Evolutionary conservation across 106 monocot species (phyloP).

Genomic region (Allium cepa): DNA sequence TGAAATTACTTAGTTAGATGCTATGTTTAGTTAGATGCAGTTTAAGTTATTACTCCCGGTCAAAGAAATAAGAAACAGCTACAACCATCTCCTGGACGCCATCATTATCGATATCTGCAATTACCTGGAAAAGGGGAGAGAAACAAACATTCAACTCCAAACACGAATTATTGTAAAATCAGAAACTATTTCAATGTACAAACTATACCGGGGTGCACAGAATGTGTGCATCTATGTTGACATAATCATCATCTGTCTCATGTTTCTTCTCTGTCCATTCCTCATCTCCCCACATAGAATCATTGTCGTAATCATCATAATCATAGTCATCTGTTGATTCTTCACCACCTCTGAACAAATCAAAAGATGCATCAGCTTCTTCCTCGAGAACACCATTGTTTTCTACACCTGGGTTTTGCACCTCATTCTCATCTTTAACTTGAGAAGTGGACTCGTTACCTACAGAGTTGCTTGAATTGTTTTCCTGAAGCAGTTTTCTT

Average conservation of each 20-base stretch:
- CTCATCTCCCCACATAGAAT: constrained; percentile 96
- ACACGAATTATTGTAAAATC: too few relatives aligned
- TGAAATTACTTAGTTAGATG: too few relatives aligned
- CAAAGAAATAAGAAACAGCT: constrained; percentile 95
- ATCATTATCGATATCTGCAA: constrained; percentile 97
- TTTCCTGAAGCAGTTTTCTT: constrained; percentile 71
- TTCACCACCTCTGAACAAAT: constrained; percentile 69
- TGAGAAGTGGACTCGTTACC: constrained; percentile 26
- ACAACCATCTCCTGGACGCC: constrained; percentile 94
- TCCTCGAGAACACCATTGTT: constrained; percentile 58
- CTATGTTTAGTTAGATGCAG: too few relatives aligned
- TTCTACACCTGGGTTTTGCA: constrained; percentile 38
- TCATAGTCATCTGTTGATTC: constrained; percentile 91
- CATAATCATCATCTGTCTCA: constrained; percentile 83
- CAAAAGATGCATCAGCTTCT: constrained; percentile 87
- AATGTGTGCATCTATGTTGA: constrained; percentile 88
- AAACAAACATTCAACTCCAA: too few relatives aligned
- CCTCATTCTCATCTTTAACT: background rate
- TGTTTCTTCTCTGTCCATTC: constrained; percentile 73
- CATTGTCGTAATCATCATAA: constrained; percentile 95
- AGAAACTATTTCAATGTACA: background rate
- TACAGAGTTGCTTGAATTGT: constrained; percentile 13
- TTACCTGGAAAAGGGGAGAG: constrained; percentile 49
- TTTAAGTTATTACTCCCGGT: constrained; percentile 63
- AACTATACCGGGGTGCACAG: constrained; percentile 90